These are phyloP conservation scores for Phytopythium helicoides DNA, from an alignment of 352 stramenopile species.

Conservation along the genomic window DNA sequence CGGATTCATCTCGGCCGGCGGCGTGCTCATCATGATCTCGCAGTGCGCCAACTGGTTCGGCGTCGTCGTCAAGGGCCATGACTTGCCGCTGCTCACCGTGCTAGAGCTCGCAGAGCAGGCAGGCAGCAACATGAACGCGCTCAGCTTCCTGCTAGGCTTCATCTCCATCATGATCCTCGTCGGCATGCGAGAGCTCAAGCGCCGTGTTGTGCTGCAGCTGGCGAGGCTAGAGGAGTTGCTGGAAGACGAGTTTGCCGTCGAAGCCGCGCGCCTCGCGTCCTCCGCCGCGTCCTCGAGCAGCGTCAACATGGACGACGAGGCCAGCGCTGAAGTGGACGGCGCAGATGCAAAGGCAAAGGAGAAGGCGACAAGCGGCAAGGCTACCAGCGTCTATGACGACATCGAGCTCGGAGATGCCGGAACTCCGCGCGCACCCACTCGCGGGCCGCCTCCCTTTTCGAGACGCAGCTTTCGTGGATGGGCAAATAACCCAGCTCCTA, in stretches of 20 bases:
- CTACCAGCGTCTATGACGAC: conserved; percentile 28
- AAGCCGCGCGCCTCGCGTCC: conserved; percentile 16
- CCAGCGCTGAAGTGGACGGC: background rate
- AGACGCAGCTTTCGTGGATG: conserved; percentile 6
- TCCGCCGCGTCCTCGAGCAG: conserved; percentile 4
- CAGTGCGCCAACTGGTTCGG: conserved; percentile 88
- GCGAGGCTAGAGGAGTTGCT: conserved; percentile 28
- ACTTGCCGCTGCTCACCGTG: conserved; percentile 62
- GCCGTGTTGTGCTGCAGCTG: conserved; percentile 31
- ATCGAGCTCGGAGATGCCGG: conserved; percentile 12
- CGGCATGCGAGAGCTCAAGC: conserved; percentile 42
- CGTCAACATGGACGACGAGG: conserved; percentile 15
- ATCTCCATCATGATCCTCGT: conserved; percentile 54
- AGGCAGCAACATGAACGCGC: conserved; percentile 56
- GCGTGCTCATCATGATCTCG: conserved; percentile 90
- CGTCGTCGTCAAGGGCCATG: conserved; percentile 48
- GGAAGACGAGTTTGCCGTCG: conserved; percentile 30
- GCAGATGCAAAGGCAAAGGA: conserved; percentile 1
- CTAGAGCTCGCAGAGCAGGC: conserved; percentile 53
- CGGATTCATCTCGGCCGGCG: conserved; percentile 87
- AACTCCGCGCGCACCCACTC: conserved; percentile 15
- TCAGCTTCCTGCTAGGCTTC: conserved; percentile 61
- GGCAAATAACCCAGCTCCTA: conserved; percentile 28
- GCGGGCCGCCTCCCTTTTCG: background rate
- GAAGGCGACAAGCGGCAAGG: background rate